Evolutionary conservation across 139 green algal genomes (phyloP), one percentile per base, ranked within the genome.

Genomic region (Ulvella scutata): DNA sequence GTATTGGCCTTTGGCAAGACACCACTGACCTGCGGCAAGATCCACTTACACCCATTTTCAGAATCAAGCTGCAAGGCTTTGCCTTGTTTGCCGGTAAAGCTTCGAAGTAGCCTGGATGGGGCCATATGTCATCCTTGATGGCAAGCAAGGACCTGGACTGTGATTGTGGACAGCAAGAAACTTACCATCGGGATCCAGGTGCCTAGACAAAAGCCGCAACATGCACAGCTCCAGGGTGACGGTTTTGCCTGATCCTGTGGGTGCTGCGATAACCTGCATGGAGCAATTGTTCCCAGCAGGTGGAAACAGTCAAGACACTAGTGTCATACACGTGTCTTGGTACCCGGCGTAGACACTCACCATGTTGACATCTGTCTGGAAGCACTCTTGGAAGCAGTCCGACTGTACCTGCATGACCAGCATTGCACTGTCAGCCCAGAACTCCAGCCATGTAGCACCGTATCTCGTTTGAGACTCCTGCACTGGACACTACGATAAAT

Each of bases 221-320:
- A 97, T 86, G 0, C 87, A 88, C 43, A 98, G 87, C 84, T 98
- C 94, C 83, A 98, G 85, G 1, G 97, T 79, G 2, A 90, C 90
- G 2, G 94, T 98, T 77, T 98, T 98, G 62, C 94, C 94, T 61
- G 83, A 85, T 7, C 91, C 93, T 26, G 91, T 97, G 1, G 91
- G 91, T 1, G 91, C 87, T 7, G 88, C 83, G 2, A 94, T 81
- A 2, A 95, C 87, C 85, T 89, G 85, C 38, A 82, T 51, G 43
- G 29, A 17, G 4, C 20, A 36, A 62, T 72, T 13, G 72, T 61
- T 75, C 36, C 10, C 23, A 75, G 17, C 26, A 72, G 36, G 26
- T 37, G 31, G 23, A 10, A 77, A n/a, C 26, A 26, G 10, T 37
- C n/a, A 20, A n/a, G 23, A 40, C 13, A 77, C 37, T 38, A 51